Evolutionary conservation across 352 stramenopile genomes (phyloP).

Genomic region (Aphanomyces invadans): DNA sequence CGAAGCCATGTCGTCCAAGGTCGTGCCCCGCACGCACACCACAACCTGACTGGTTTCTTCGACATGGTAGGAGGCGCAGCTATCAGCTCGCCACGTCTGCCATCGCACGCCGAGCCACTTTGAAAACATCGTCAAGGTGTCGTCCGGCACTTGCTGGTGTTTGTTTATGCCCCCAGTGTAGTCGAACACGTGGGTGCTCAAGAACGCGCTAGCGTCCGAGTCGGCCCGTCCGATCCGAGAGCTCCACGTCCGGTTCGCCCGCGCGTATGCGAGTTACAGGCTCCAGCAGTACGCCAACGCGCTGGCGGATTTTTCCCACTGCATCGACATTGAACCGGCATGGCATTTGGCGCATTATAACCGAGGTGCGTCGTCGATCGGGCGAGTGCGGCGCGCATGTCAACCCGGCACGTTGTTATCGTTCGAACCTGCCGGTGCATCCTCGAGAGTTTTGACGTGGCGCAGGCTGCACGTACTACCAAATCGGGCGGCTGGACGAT

Average conservation of each 20-base stretch:
- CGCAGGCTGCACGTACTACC: constrained; percentile 46
- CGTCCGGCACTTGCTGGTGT: too few relatives aligned
- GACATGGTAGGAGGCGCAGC: constrained; percentile 35
- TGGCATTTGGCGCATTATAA: constrained; percentile 47
- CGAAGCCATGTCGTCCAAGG: constrained; percentile 18
- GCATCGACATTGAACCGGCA: constrained; percentile 37
- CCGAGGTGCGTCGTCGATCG: constrained; percentile 27
- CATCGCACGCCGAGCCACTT: constrained; percentile 35
- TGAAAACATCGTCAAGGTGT: constrained; percentile 30
- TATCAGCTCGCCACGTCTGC: constrained; percentile 39
- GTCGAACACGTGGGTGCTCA: constrained; percentile 35
- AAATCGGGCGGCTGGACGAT: constrained; percentile 35
- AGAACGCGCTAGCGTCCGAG: constrained; percentile 33
- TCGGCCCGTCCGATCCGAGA: constrained; percentile 28
- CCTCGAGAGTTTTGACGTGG: too few relatives aligned
- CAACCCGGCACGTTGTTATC: too few relatives aligned
- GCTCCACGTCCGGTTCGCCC: constrained; percentile 36
- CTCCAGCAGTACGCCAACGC: constrained; percentile 40
- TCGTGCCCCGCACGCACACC: not conserved
- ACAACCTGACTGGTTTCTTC: not conserved
- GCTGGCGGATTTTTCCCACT: constrained; percentile 47
- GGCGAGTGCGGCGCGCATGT: too few relatives aligned
- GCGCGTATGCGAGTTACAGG: constrained; percentile 52
- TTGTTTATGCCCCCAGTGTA: too few relatives aligned
- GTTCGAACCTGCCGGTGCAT: too few relatives aligned